Conservation (phyloP, 2,329 filamentous ascomycete species). For the Aureobasidium sp. region DNA sequence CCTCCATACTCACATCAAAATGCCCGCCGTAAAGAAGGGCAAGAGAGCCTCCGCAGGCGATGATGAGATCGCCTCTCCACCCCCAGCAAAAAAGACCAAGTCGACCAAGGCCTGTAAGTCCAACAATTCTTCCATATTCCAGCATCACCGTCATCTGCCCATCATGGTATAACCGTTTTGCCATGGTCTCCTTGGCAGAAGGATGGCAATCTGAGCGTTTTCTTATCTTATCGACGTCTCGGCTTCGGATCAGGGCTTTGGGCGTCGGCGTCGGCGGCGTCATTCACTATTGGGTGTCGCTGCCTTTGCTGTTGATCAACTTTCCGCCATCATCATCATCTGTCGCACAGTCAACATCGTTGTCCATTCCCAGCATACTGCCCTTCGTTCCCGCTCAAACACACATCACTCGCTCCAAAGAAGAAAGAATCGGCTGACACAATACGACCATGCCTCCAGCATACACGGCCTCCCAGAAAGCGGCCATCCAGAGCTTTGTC, state of each 20-base stretch:
- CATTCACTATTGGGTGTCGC: not conserved
- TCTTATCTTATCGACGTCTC: constrained; percentile 7
- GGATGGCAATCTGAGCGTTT: not conserved
- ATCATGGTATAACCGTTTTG: not conserved
- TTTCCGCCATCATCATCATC: not conserved
- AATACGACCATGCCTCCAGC: constrained; percentile 37
- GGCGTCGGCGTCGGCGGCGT: not conserved
- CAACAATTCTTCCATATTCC: not conserved
- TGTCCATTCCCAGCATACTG: not conserved
- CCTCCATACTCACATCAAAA: not conserved
- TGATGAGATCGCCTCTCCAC: not conserved
- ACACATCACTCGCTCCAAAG: not conserved
- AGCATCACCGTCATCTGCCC: not conserved
- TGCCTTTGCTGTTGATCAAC: constrained; percentile 3
- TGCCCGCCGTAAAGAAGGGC: not conserved
- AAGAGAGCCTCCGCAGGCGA: not conserved
- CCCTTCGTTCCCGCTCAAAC: not conserved
- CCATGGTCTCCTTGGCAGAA: not conserved
- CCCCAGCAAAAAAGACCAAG: not conserved
- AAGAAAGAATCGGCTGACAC: not conserved
- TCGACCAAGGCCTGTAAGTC: not conserved
- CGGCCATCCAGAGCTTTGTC: constrained; percentile 37
- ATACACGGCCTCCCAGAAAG: constrained; percentile 39
- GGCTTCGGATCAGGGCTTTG: constrained; percentile 5
- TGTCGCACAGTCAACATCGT: not conserved